Evolutionary conservation across 192 early-diverging fungal genomes (phyloP).

Genomic region (Coemansia sp.): DNA sequence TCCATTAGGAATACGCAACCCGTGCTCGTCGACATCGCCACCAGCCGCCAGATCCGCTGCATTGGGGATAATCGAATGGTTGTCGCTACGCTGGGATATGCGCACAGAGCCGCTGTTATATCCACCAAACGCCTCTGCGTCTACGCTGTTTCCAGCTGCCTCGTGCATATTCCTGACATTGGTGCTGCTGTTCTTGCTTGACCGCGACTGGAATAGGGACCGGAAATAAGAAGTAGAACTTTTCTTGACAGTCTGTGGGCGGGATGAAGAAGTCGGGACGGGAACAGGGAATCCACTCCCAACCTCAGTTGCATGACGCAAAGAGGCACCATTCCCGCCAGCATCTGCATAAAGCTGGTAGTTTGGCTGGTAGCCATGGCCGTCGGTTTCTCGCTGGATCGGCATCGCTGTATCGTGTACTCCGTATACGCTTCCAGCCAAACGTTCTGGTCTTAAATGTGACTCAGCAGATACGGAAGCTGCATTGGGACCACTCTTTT

Average conservation of each 20-base stretch:
- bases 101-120: slow-evolving; percentile 22
- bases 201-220: slow-evolving; percentile 50
- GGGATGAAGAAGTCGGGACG: slow-evolving; percentile 1
- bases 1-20: slow-evolving; percentile 34
- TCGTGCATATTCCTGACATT: slow-evolving; percentile 2
- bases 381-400: neutral
- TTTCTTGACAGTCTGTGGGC: slow-evolving; percentile 39
- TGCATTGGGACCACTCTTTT: neutral
- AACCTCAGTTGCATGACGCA: neutral
- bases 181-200: slow-evolving; percentile 24
- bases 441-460: neutral
- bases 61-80: neutral
- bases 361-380: neutral
- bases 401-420: neutral
- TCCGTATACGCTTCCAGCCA: neutral
- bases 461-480: neutral
- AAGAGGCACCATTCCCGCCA: neutral
- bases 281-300: neutral
- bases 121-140: slow-evolving; percentile 14
- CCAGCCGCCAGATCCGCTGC: slow-evolving; percentile 2
- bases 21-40: slow-evolving; percentile 15
- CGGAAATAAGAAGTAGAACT: slow-evolving; percentile 50
- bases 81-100: slow-evolving; percentile 28
- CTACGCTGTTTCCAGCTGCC: slow-evolving; percentile 3
- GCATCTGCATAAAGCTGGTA: slow-evolving; percentile 2